A percentile compares a stretch with the other conserved stretches of the same genome.
phyloP scores from a whole-genome alignment of 768 basidiomycete genomes.

The Serendipita vermifera region DNA sequence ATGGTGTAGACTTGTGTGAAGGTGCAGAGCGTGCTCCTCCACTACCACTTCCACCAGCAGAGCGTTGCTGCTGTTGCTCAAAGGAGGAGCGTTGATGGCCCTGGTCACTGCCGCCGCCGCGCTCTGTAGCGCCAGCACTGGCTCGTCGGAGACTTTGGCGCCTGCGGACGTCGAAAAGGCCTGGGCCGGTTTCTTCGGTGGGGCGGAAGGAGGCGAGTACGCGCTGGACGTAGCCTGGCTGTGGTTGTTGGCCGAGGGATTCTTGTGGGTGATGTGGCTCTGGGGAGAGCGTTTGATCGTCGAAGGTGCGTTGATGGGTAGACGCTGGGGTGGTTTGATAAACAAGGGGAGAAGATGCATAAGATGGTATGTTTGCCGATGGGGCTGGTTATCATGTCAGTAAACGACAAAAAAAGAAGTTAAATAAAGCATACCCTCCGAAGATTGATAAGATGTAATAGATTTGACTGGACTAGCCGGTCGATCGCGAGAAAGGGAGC shows the following conservation, averaged over 20 bases:
- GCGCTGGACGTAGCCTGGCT: not conserved
- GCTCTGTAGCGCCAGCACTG: too few species aligned
- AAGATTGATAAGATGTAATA: constrained; percentile 3
- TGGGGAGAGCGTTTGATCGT: not conserved
- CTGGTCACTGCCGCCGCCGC: too few species aligned
- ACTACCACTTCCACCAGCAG: not conserved
- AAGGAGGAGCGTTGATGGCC: too few species aligned
- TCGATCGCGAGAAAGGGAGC: not conserved
- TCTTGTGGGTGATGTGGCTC: not conserved
- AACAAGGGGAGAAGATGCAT: not conserved
- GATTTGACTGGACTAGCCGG: constrained; percentile 3
- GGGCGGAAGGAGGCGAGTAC: not conserved
- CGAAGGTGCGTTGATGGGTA: too few species aligned
- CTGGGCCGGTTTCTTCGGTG: not conserved
- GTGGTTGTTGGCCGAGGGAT: not conserved
- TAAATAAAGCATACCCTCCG: not conserved
- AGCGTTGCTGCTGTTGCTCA: not conserved
- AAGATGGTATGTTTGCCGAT: not conserved
- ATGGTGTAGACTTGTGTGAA: not conserved
- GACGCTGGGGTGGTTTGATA: too few species aligned
- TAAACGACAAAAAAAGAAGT: not conserved
- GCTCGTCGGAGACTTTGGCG: not conserved
- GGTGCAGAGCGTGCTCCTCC: not conserved
- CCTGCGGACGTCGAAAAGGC: constrained; percentile 1
- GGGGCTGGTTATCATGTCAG: not conserved